phyloP scores from a whole-genome alignment of 805 yeast species.

The Monosporozyma servazzii region DNA sequence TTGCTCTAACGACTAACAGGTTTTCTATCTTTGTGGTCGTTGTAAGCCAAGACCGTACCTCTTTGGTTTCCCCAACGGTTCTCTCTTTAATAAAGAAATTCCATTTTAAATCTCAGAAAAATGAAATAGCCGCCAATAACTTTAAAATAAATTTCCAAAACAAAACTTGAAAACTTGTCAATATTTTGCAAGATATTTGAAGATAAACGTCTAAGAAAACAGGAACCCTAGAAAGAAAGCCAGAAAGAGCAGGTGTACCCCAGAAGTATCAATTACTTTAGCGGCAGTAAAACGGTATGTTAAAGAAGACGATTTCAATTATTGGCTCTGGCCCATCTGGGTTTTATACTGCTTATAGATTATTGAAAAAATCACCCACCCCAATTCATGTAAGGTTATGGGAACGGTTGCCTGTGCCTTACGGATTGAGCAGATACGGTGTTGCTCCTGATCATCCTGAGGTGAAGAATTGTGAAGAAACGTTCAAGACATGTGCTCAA shows the following conservation, averaged over 20 bases:
- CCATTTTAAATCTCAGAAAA: not conserved
- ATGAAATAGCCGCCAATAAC: not conserved
- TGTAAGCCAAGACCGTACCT: not conserved
- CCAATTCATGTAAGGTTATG: slow-evolving; percentile 56
- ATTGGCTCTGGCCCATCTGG: slow-evolving; percentile 97
- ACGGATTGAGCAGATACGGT: slow-evolving; percentile 84
- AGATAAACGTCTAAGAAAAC: too few species aligned
- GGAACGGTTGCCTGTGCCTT: slow-evolving; percentile 83
- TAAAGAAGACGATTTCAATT: slow-evolving; percentile 43
- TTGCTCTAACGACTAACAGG: not conserved
- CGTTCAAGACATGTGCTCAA: slow-evolving; percentile 47
- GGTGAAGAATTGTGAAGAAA: slow-evolving; percentile 70
- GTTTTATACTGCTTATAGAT: slow-evolving; percentile 74
- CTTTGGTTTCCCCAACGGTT: not conserved
- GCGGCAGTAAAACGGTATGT: not conserved
- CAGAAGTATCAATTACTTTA: not conserved
- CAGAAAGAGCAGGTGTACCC: not conserved
- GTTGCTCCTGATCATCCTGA: slow-evolving; percentile 99
- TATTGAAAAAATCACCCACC: slow-evolving; percentile 42
- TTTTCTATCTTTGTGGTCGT: too few species aligned
- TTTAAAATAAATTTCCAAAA: not conserved
- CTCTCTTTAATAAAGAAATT: too few species aligned
- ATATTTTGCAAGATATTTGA: too few species aligned
- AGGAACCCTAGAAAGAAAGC: not conserved
- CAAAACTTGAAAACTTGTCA: not conserved